Percentiles rank a stretch among this genome's conserved stretches.
Conservation (phyloP, 2,329 filamentous ascomycete species). For the Aspergillus sergii region DNA sequence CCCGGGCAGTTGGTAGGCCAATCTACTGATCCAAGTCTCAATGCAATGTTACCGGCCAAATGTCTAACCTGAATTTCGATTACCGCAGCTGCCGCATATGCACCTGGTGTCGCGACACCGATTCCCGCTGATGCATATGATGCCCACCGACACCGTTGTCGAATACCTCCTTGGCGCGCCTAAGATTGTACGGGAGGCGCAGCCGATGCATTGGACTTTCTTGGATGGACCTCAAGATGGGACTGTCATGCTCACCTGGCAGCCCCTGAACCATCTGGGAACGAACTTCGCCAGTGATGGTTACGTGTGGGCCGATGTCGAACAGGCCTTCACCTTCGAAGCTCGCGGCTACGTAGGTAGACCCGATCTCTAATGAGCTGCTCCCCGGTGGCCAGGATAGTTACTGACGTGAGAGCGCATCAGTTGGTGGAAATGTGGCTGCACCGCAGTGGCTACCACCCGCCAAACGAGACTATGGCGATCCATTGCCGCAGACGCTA, state of each 20-base stretch:
- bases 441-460: constrained; percentile 78
- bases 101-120: constrained; percentile 84
- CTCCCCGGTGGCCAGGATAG: background rate
- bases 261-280: constrained; percentile 71
- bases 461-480: constrained; percentile 70
- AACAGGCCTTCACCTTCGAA: constrained; percentile 76
- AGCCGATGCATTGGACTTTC: constrained; percentile 92
- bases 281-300: constrained; percentile 86
- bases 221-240: constrained; percentile 81
- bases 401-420: constrained; percentile 7
- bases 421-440: constrained; percentile 88
- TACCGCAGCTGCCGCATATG: constrained; percentile 74
- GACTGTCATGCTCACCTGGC: constrained; percentile 83
- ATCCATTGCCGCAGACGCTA: constrained; percentile 82
- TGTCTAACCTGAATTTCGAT: constrained; percentile 17
- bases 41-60: constrained; percentile 1
- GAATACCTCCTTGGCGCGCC: constrained; percentile 83
- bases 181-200: constrained; percentile 78
- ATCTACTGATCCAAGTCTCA: constrained; percentile 11
- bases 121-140: constrained; percentile 72
- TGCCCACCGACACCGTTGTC: constrained; percentile 76
- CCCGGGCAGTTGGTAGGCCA: constrained; percentile 47
- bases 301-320: constrained; percentile 83
- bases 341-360: constrained; percentile 65
- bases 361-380: background rate